phyloP scores from a whole-genome alignment of 108 stramenopile genomes.

The Fistulifera pelliculosa region DNA sequence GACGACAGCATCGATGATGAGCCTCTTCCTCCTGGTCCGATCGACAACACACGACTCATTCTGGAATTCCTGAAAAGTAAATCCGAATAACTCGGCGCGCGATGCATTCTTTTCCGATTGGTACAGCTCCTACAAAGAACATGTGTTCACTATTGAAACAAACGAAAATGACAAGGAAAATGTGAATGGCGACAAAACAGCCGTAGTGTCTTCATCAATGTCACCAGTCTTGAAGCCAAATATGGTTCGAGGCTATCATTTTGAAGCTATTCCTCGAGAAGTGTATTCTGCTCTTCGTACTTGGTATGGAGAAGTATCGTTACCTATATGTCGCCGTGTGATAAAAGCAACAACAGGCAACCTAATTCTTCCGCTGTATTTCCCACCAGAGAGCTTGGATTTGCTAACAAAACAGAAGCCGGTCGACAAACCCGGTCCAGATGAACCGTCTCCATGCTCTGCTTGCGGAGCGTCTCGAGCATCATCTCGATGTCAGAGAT shows the following conservation, averaged over 20 bases:
- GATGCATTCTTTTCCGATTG: constrained; percentile 9
- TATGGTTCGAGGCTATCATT: constrained; percentile 75
- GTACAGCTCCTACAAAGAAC: constrained; percentile 13
- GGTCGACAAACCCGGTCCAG: background rate
- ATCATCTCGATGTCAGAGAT: constrained; percentile 32
- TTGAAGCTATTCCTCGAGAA: constrained; percentile 70
- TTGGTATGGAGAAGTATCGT: constrained; percentile 71
- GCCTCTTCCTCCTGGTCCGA: constrained; percentile 29
- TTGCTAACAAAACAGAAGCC: background rate
- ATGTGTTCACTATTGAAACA: background rate
- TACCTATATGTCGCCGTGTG: constrained; percentile 43
- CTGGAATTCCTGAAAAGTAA: constrained; percentile 1
- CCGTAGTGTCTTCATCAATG: background rate
- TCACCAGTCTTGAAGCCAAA: constrained; percentile 25
- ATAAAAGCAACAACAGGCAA: constrained; percentile 3
- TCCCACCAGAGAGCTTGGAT: background rate
- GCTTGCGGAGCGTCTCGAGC: constrained; percentile 49
- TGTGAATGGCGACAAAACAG: background rate
- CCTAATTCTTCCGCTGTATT: constrained; percentile 13
- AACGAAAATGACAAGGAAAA: background rate
- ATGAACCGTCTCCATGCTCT: constrained; percentile 14
- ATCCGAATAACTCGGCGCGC: constrained; percentile 1
- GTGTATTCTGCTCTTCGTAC: constrained; percentile 51
- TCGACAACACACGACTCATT: constrained; percentile 55
- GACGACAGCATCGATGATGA: constrained; percentile 18